These are phyloP conservation scores for Clathrospora elynae DNA, from an alignment of 2,329 filamentous ascomycete genomes.

Conservation along the genomic window DNA sequence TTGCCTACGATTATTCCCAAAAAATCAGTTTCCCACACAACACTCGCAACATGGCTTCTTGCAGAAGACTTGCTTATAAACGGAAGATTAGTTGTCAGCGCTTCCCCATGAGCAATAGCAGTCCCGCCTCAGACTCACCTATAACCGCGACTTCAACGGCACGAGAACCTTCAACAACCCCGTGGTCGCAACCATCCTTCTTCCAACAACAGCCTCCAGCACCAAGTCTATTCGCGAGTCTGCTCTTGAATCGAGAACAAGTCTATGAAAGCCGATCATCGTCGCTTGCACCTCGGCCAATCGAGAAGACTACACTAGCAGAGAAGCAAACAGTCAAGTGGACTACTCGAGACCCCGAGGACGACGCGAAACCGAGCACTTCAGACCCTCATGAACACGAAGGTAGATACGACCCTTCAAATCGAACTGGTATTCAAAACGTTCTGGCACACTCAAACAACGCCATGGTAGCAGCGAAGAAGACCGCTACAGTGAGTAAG, in stretches of 20 bases:
- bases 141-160: neutral
- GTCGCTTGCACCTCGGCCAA: neutral
- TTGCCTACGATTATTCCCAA: slow-evolving; percentile 7
- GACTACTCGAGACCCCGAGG: no score
- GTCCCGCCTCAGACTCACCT: neutral
- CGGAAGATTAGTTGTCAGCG: neutral
- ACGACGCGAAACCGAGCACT: neutral
- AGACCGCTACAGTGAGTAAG: neutral
- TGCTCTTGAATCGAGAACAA: slow-evolving; percentile 14
- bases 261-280: slow-evolving; percentile 5
- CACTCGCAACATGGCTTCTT: slow-evolving; percentile 8
- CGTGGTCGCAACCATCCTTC: neutral
- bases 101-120: neutral
- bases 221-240: slow-evolving; percentile 11
- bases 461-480: neutral
- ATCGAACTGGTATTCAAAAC: no score
- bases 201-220: neutral
- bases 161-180: no score
- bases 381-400: neutral
- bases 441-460: neutral
- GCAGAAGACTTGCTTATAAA: slow-evolving; percentile 1
- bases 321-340: no score
- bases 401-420: no score
- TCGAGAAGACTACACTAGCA: no score
- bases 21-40: neutral